Percentiles rank a stretch among this genome's conserved stretches.
These are phyloP conservation scores for Metarhizium sp. DNA, from an alignment of 2,329 filamentous ascomycete species.

Conservation along the genomic window DNA sequence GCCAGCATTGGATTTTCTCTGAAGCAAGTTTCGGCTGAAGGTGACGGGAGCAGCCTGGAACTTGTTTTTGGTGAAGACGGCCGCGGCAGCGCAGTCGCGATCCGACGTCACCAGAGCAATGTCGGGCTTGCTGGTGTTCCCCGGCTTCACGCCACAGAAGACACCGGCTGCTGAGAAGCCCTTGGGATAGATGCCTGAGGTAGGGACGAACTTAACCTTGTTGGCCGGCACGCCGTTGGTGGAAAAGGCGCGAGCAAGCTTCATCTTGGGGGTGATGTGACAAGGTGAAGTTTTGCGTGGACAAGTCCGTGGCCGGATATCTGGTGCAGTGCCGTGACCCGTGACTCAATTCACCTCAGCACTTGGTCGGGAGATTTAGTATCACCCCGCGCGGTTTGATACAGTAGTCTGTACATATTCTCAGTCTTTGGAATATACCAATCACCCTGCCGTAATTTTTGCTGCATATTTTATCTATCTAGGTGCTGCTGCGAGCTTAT, in stretches of 20 bases:
- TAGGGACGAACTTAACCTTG: conserved; percentile 87
- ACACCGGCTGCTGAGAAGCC: conserved; percentile 83
- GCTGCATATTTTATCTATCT: no score
- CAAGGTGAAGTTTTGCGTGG: not conserved
- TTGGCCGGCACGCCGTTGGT: conserved; percentile 50
- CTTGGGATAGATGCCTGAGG: conserved; percentile 75
- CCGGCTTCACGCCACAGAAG: conserved; percentile 87
- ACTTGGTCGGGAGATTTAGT: no score
- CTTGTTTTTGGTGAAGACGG: conserved; percentile 95
- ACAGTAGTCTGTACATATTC: no score
- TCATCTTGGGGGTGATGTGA: conserved; percentile 17
- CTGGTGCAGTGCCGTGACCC: no score
- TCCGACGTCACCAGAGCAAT: conserved; percentile 84
- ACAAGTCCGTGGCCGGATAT: not conserved
- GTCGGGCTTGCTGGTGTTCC: conserved; percentile 86
- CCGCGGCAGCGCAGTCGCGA: conserved; percentile 73
- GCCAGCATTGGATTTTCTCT: conserved; percentile 55
- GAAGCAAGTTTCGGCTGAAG: conserved; percentile 65
- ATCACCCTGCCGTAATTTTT: no score
- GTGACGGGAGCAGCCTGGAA: conserved; percentile 95
- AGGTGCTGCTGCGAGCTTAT: no score
- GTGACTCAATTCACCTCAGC: no score
- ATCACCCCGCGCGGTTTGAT: no score
- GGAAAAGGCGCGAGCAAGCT: conserved; percentile 25
- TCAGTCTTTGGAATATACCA: no score